Base-by-base conservation (phyloP, 2,329 filamentous ascomycete species). In the Zymoseptoria crescenta region DNA sequence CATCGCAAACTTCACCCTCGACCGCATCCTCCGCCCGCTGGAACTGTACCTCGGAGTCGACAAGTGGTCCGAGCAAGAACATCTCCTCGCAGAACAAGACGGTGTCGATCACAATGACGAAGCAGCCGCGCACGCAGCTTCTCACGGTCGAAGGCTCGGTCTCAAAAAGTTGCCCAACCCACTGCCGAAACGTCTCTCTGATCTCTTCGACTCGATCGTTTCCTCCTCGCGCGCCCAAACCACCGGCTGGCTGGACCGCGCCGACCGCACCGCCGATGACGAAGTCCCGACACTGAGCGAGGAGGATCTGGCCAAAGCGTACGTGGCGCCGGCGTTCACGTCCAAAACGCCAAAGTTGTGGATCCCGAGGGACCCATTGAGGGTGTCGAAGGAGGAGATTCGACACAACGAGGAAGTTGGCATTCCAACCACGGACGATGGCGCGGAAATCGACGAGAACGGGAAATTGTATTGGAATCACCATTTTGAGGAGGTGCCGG, bases 391-490 rank as follows among this genome's bases (percentile, higher is more conserved):
- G 61, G 70, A 76, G 50, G 76, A 79, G 63, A 74, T 78, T 19
- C 62, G 67, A 49, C 71, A 76, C 48, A 75, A 75, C 27, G 70
- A 70, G 56, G 74, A 74, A 58, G 71, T 70, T 24, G 68, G 66
- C 0, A 72, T 80, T 16, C 53, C 67, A n/a, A 75, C 75, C 4
- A 78, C 76, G 7, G 76, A 79, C 56, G 76, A 78, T 45, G 75
- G 74, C 49, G 76, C 77, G 19, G 67, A 67, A 21, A 71, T 79
- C 54, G 73, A 79, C 60, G 75, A 76, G 65, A 74, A 79, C 67
- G 76, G 75, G 24, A 75, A 71, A 62, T 67, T 79, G 49, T 69
- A 72, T 59, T 79, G 77, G 76, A 74, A 77, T 50, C 68, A 74
- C 57, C 68, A 72, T 54, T 72, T 77, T 30, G 71, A 73, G 52